phyloP scores from a whole-genome alignment of 2,329 filamentous ascomycete genomes.

The Juglanconis oblonga region DNA sequence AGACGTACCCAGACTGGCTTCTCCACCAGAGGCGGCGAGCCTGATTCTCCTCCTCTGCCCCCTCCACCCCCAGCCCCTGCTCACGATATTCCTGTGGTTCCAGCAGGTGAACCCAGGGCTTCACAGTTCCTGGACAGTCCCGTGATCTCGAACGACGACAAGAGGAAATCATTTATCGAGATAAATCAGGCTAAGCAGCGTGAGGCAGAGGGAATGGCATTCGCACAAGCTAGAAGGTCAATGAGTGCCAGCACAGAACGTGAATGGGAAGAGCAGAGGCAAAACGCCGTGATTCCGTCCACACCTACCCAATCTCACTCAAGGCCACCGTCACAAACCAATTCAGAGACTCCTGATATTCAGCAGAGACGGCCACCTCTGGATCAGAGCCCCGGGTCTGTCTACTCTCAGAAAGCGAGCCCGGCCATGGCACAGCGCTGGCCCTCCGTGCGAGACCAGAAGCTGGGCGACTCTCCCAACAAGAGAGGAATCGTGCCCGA shows the following conservation, averaged over 20 bases:
- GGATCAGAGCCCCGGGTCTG: conserved; percentile 40
- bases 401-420: conserved; percentile 23
- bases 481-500: conserved; percentile 15
- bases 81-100: conserved; percentile 25
- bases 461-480: conserved; percentile 20
- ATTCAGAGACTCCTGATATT: conserved; percentile 20
- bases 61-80: conserved; percentile 20
- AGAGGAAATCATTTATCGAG: conserved; percentile 56
- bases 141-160: conserved; percentile 43
- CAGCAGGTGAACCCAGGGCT: conserved; percentile 28
- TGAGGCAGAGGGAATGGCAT: conserved; percentile 56
- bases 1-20: conserved; percentile 58
- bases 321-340: conserved; percentile 6
- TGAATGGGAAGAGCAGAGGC: conserved; percentile 25
- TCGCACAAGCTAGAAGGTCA: conserved; percentile 48
- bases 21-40: conserved; percentile 31
- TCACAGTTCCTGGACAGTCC: conserved; percentile 34
- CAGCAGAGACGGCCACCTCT: conserved; percentile 21
- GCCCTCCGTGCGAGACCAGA: conserved; percentile 22
- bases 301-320: conserved; percentile 23
- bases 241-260: conserved; percentile 30
- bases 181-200: conserved; percentile 59
- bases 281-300: conserved; percentile 17
- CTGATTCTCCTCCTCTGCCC: not conserved
- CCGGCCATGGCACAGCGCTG: conserved; percentile 23